phyloP scores from a whole-genome alignment of 441 rosid species.

The Bruguiera hainesii region DNA sequence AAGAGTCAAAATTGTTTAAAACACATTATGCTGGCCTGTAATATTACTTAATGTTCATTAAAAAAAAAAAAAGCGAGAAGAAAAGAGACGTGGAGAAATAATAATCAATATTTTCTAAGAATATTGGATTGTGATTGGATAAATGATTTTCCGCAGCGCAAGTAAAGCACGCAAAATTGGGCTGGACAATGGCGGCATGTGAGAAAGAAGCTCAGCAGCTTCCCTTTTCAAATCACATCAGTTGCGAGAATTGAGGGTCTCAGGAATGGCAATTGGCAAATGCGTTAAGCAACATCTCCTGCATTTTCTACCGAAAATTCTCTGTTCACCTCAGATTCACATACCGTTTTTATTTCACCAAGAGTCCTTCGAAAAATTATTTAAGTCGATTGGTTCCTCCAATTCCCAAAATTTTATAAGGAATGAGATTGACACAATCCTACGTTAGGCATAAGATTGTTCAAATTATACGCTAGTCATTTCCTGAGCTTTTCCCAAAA shows the following conservation, averaged over 20 bases:
- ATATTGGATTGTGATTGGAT: too few species aligned
- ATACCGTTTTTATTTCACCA: neutral
- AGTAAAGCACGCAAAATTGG: constrained; percentile 11
- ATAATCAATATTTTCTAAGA: too few species aligned
- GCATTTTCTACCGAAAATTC: constrained; percentile 36
- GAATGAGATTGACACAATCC: constrained; percentile 20
- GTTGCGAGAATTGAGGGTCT: constrained; percentile 24
- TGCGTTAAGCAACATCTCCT: constrained; percentile 69
- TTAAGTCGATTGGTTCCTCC: constrained; percentile 12
- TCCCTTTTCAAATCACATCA: constrained; percentile 13
- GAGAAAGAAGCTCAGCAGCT: constrained; percentile 23
- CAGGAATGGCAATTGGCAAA: constrained; percentile 37
- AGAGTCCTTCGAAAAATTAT: neutral
- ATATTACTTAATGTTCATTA: too few species aligned
- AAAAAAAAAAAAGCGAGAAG: neutral
- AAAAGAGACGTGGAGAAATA: neutral
- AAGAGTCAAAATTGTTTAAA: too few species aligned
- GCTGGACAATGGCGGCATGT: constrained; percentile 34
- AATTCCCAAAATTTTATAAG: constrained; percentile 21
- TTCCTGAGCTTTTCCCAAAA: neutral
- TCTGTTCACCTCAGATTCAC: constrained; percentile 16
- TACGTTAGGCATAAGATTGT: constrained; percentile 21
- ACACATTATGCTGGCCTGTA: too few species aligned
- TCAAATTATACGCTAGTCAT: constrained; percentile 28
- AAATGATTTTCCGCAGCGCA: neutral